A percentile compares a stretch with the other conserved stretches of the same genome.
phyloP scores from a whole-genome alignment of 2,329 filamentous ascomycete genomes.

The Reticulascus tulasneorum region DNA sequence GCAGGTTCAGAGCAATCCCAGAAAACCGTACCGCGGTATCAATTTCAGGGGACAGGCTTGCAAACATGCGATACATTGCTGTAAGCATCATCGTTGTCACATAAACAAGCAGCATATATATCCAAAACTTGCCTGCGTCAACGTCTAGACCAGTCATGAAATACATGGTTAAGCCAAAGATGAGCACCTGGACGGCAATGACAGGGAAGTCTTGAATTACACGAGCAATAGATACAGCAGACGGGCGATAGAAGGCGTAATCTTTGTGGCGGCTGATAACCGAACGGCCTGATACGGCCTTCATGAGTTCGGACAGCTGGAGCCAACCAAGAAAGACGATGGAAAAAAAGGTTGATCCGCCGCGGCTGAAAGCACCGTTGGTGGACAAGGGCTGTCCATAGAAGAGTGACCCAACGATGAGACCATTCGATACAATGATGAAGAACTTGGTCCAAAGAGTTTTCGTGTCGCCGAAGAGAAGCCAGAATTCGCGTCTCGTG shows the following conservation, averaged over 20 bases:
- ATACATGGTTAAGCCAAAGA: conserved; percentile 9
- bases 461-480: conserved; percentile 70
- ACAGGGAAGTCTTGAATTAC: conserved; percentile 8
- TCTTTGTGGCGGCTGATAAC: conserved; percentile 10
- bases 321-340: conserved; percentile 15
- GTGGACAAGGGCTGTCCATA: conserved; percentile 53
- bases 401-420: conserved; percentile 78
- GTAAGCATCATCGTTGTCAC: conserved; percentile 11
- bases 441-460: conserved; percentile 76
- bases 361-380: conserved; percentile 5
- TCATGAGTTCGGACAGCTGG: conserved; percentile 11
- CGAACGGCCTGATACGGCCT: conserved; percentile 7
- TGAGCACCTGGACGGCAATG: conserved; percentile 8
- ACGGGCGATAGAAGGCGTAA: conserved; percentile 13
- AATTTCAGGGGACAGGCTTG: conserved; percentile 54
- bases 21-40: conserved; percentile 54
- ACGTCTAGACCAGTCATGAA: conserved; percentile 11
- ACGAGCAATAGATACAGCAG: conserved; percentile 9
- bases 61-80: conserved; percentile 31
- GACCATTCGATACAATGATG: conserved; percentile 67
- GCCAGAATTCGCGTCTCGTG: conserved; percentile 72
- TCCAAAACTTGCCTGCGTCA: conserved; percentile 12
- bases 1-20: conserved; percentile 46
- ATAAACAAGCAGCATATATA: conserved; percentile 11
- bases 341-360: conserved; percentile 8